A percentile compares a stretch with the other conserved stretches of the same genome.
phyloP scores from a whole-genome alignment of 139 green algal genomes.

The Closterium sp. region DNA sequence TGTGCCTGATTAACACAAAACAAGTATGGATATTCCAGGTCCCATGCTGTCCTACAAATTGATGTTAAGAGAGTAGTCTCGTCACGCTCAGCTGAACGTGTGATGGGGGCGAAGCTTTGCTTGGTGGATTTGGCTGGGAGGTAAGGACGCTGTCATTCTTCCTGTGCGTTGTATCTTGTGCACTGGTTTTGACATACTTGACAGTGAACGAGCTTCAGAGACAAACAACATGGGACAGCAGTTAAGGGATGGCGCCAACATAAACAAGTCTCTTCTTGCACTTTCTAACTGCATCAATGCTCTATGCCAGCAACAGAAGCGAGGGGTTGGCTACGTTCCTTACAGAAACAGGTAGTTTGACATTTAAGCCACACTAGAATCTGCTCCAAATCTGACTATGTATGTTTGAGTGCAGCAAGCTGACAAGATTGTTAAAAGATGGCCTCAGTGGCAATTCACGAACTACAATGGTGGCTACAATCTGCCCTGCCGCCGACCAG shows the following conservation, averaged over 20 bases:
- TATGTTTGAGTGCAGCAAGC: slow-evolving; percentile 77
- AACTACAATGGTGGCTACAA: slow-evolving; percentile 84
- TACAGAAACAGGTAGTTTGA: slow-evolving; percentile 26
- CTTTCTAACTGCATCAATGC: slow-evolving; percentile 89
- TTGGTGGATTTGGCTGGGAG: slow-evolving; percentile 59
- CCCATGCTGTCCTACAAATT: slow-evolving; percentile 67
- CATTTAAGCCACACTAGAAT: not conserved
- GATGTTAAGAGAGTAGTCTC: slow-evolving; percentile 16
- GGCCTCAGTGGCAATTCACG: slow-evolving; percentile 71
- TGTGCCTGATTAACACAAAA: not conserved
- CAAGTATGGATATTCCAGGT: slow-evolving; percentile 13
- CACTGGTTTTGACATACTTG: not conserved
- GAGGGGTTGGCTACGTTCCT: slow-evolving; percentile 22
- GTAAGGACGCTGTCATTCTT: not conserved
- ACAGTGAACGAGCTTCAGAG: slow-evolving; percentile 50
- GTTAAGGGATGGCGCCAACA: slow-evolving; percentile 59
- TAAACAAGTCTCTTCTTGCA: slow-evolving; percentile 70
- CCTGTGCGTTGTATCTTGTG: not conserved
- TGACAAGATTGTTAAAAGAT: slow-evolving; percentile 71
- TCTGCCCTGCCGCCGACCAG: slow-evolving; percentile 62
- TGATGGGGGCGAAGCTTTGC: slow-evolving; percentile 46
- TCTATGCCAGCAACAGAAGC: slow-evolving; percentile 55
- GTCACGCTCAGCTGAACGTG: not conserved
- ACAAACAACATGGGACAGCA: slow-evolving; percentile 49
- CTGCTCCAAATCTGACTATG: slow-evolving; percentile 44